A percentile compares a stretch with the other conserved stretches of the same genome.
phyloP scores from a whole-genome alignment of 441 rosid genomes.

The Euphorbia celastroides region DNA sequence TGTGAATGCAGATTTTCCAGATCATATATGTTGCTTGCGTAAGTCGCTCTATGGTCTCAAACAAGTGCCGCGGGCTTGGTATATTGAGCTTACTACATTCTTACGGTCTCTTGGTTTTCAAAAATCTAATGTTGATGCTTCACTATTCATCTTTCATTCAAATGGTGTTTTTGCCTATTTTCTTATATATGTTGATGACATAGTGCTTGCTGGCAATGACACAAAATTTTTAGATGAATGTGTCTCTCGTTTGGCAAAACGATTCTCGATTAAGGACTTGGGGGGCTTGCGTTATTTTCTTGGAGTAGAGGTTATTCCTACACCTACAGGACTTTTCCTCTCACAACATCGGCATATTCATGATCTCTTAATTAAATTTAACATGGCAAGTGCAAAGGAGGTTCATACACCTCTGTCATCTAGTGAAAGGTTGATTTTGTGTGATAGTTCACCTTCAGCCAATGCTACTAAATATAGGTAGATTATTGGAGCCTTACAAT shows the following conservation, averaged over 20 bases:
- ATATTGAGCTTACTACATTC: not conserved
- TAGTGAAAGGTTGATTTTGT: not conserved
- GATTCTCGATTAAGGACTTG: not conserved
- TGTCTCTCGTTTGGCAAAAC: not conserved
- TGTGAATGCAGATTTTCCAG: not conserved
- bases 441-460: not conserved
- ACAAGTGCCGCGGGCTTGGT: not conserved
- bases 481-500: not conserved
- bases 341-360: constrained; percentile 2
- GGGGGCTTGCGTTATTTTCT: not conserved
- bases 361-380: not conserved
- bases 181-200: not conserved
- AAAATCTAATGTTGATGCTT: constrained; percentile 3
- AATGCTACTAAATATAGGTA: not conserved
- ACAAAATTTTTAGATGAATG: not conserved
- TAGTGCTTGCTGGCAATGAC: not conserved
- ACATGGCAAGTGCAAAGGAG: constrained; percentile 7
- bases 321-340: not conserved
- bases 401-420: not conserved
- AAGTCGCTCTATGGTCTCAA: not conserved
- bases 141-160: no score
- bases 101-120: not conserved
- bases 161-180: not conserved
- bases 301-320: not conserved
- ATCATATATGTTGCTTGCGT: not conserved